Evolutionary conservation across 73 alveolate species (phyloP), one percentile per base, ranked within the genome.

Genomic region (Paramecium tetraurelia): DNA sequence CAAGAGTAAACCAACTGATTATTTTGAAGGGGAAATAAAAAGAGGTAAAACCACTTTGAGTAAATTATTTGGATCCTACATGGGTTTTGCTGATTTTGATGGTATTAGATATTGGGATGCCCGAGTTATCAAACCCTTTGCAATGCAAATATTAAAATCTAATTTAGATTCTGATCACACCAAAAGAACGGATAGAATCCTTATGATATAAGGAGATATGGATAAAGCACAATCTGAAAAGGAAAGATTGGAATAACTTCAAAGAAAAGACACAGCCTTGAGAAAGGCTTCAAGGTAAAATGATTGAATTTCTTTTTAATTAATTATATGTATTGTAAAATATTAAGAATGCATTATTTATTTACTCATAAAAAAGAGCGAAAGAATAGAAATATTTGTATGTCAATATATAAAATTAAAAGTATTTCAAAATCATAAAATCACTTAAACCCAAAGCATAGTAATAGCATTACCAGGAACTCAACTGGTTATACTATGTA

Each of bases 21-120:
- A 92, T 80, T 92, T 98, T 88, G 96, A 92, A 57, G 99, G 99
- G 1, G 89, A 44, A 36, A 97, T 98, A 40, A 48, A 84, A 83
- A 92, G 46, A 10, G 87, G 87, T 12, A 83, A 83, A 27, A 68
- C 80, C 20, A 68, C 75, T 24, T 46, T 89, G 3, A 59, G 89
- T 20, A 70, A 77, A 44, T 44, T 77, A 16, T 89, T 27, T 71
- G 94, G 94, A 1, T 96, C 96, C 85, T 98, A 96, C 84, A 85
- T 96, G 94, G 99, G 99, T 27, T 98, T 87, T 90, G 85, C 97
- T 43, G 99, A 98, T 68, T 96, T 98, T 92, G 99, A 96, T 86
- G 98, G 97, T 41, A 94, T 85, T 36, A 86, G 99, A 87, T 98
- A 96, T 92, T 98, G 99, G 99, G 99, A 98, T 92, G 96, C 95